A percentile compares a stretch with the other conserved stretches of the same genome.
phyloP scores from a whole-genome alignment of 306 rosid genomes.

The Bauhinia variegata region DNA sequence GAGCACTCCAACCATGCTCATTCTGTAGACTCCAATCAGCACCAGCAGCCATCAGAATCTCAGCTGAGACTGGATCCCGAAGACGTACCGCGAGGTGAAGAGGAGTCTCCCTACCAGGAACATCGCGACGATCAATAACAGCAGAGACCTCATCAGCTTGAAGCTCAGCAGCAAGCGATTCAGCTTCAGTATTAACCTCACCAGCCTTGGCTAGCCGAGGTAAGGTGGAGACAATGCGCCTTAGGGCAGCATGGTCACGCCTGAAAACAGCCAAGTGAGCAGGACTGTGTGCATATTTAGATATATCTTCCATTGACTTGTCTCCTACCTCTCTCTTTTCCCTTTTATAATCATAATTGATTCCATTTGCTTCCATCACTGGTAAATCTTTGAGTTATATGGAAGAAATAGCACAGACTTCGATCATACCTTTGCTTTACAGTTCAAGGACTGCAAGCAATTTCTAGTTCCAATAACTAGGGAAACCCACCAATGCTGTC shows the following conservation, averaged over 20 bases:
- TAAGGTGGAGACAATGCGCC: slow-evolving; percentile 60
- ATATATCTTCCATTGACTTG: slow-evolving; percentile 69
- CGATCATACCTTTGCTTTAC: slow-evolving; percentile 34
- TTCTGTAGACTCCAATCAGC: slow-evolving; percentile 98
- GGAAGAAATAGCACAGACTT: slow-evolving; percentile 32
- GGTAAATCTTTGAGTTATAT: slow-evolving; percentile 36
- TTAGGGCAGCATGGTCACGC: slow-evolving; percentile 70
- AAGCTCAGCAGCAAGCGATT: slow-evolving; percentile 83
- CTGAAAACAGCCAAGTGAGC: slow-evolving; percentile 85
- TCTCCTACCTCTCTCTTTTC: slow-evolving; percentile 44
- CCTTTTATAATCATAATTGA: slow-evolving; percentile 35
- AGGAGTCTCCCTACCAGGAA: slow-evolving; percentile 97
- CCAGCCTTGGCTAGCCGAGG: slow-evolving; percentile 90
- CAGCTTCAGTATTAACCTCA: slow-evolving; percentile 73
- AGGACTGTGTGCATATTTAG: slow-evolving; percentile 81
- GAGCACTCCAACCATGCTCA: slow-evolving; percentile 98
- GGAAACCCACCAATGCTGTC: slow-evolving; percentile 29
- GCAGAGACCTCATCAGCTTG: slow-evolving; percentile 77
- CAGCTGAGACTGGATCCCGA: slow-evolving; percentile 76
- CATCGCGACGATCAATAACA: slow-evolving; percentile 86
- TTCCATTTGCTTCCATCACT: slow-evolving; percentile 52
- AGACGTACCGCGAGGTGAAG: slow-evolving; percentile 96
- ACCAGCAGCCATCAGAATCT: slow-evolving; percentile 96
- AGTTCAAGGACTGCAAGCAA: slow-evolving; percentile 32
- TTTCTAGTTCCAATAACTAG: slow-evolving; percentile 26